Percentiles rank a stretch among this genome's conserved stretches.
Evolutionary conservation across 2,329 filamentous ascomycete genomes (phyloP).

Genomic region (Arthroderma sp.): DNA sequence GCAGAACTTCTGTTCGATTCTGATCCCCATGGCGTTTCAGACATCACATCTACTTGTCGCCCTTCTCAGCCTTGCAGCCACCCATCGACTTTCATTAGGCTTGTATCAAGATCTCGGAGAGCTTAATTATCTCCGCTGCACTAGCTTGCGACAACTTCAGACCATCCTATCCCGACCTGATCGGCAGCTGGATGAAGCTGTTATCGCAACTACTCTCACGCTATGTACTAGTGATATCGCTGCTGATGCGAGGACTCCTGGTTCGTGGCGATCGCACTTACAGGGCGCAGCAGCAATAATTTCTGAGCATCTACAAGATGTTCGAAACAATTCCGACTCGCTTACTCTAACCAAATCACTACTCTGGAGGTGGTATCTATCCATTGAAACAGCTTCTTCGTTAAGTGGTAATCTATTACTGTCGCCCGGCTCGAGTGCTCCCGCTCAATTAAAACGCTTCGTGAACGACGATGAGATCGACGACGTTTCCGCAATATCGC

Average conservation of each 20-base stretch:
- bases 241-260: slow-evolving; percentile 9
- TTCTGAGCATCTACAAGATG: slow-evolving; percentile 8
- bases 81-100: slow-evolving; percentile 15
- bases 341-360: slow-evolving; percentile 7
- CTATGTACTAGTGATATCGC: slow-evolving; percentile 11
- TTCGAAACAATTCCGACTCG: not conserved
- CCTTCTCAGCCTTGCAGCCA: slow-evolving; percentile 12
- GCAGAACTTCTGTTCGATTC: slow-evolving; percentile 11
- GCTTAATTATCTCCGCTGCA: slow-evolving; percentile 6
- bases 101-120: slow-evolving; percentile 26
- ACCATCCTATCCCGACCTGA: slow-evolving; percentile 6
- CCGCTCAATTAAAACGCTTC: slow-evolving; percentile 5
- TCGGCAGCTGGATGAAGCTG: slow-evolving; percentile 6
- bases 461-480: slow-evolving; percentile 10
- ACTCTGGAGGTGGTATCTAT: slow-evolving; percentile 12
- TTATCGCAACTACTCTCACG: slow-evolving; percentile 10
- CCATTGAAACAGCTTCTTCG: slow-evolving; percentile 10
- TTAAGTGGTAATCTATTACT: slow-evolving; percentile 10
- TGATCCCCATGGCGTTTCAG: slow-evolving; percentile 13
- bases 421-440: slow-evolving; percentile 6
- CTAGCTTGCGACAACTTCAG: slow-evolving; percentile 8
- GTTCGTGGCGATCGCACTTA: slow-evolving; percentile 11
- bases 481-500: slow-evolving; percentile 11
- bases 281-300: slow-evolving; percentile 11
- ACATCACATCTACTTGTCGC: slow-evolving; percentile 12